Percentiles rank a stretch among this genome's conserved stretches.
phyloP scores from a whole-genome alignment of 2,329 filamentous ascomycete species.

The Fusarium citri region DNA sequence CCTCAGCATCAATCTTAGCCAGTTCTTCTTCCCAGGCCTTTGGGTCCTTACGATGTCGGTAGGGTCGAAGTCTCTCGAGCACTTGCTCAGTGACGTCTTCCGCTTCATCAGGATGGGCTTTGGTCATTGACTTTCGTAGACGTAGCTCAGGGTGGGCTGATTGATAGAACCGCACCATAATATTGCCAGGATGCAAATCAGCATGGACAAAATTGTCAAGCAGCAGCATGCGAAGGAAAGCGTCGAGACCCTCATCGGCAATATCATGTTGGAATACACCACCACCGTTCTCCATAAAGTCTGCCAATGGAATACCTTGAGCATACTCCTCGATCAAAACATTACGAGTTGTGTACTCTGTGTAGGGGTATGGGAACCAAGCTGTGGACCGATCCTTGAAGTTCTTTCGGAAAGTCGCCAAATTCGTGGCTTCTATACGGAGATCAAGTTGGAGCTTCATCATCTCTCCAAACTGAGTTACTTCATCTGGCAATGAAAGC shows the following conservation, averaged over 20 bases:
- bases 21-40: conserved; percentile 81
- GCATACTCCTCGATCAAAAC: conserved; percentile 97
- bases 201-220: conserved; percentile 98
- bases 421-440: conserved; percentile 91
- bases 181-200: conserved; percentile 96
- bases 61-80: conserved; percentile 80
- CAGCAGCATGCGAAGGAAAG: conserved; percentile 94
- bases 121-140: conserved; percentile 44
- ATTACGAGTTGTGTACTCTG: conserved; percentile 90
- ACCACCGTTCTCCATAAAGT: conserved; percentile 91
- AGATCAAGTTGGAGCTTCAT: conserved; percentile 98
- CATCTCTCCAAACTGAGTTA: conserved; percentile 95
- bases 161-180: conserved; percentile 99
- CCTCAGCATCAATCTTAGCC: conserved; percentile 81
- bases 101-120: conserved; percentile 60
- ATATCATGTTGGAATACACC: conserved; percentile 95
- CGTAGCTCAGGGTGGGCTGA: conserved; percentile 76
- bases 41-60: conserved; percentile 70
- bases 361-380: conserved; percentile 97
- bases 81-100: conserved; percentile 90
- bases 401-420: conserved; percentile 87
- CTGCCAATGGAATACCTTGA: conserved; percentile 89
- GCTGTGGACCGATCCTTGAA: conserved; percentile 90
- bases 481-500: conserved; percentile 95
- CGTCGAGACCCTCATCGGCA: conserved; percentile 92